Evolutionary conservation across 345 rosid species (phyloP).

Genomic region (Citrus unshiu): DNA sequence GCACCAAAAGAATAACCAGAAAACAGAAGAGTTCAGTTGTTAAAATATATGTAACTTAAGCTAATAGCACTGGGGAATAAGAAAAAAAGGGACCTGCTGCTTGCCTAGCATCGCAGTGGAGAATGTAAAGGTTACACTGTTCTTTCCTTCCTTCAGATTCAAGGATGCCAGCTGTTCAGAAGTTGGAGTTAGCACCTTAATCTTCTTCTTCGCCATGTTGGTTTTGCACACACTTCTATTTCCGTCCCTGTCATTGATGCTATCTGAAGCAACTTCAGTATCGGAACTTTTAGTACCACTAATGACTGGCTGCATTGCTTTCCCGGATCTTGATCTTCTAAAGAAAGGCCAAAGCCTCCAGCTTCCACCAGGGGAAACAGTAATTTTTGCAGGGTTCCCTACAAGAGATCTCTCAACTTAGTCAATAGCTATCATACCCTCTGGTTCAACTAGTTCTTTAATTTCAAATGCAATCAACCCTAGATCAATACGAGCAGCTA

Average conservation of each 20-base stretch:
- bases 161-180: conserved; percentile 83
- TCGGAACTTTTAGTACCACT: conserved; percentile 23
- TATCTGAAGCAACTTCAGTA: conserved; percentile 33
- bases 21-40: conserved; percentile 5
- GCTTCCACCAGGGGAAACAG: conserved; percentile 46
- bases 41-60: conserved; percentile 1
- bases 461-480: conserved; percentile 53
- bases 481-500: conserved; percentile 52
- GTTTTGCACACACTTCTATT: conserved; percentile 29
- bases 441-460: conserved; percentile 37
- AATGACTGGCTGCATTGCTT: conserved; percentile 21
- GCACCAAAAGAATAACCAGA: neutral
- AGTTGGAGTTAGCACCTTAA: conserved; percentile 62
- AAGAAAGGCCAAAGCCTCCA: conserved; percentile 93
- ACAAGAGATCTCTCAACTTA: conserved; percentile 31
- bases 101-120: conserved; percentile 86
- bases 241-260: conserved; percentile 20
- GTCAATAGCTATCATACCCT: conserved; percentile 63
- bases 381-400: conserved; percentile 40
- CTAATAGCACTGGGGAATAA: neutral
- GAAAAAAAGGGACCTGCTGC: conserved; percentile 59
- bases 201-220: conserved; percentile 46
- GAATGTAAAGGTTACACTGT: conserved; percentile 75
- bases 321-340: conserved; percentile 39
- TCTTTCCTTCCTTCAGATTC: conserved; percentile 77